Evolutionary conservation across 2,329 filamentous ascomycete genomes (phyloP).

Genomic region (Ceratocystis huliohia): DNA sequence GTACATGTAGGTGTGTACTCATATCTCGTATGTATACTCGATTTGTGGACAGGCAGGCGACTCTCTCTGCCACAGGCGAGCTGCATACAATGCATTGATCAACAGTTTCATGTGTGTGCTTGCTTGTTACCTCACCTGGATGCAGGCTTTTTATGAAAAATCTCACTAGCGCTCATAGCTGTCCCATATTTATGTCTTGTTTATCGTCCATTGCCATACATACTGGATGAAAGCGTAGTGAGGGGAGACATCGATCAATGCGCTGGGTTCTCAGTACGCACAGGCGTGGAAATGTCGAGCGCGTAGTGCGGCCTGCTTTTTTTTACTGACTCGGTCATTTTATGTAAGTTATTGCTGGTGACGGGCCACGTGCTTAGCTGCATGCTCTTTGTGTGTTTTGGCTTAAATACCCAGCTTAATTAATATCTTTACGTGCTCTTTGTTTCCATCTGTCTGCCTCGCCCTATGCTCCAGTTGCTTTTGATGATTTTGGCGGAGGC

Average conservation of each 20-base stretch:
- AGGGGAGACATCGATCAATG: too few relatives aligned
- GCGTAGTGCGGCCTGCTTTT: neutral
- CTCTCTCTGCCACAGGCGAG: neutral
- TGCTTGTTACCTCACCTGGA: neutral
- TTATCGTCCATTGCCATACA: too few relatives aligned
- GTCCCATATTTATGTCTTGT: too few relatives aligned
- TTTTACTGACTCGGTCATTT: neutral
- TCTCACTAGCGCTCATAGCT: neutral
- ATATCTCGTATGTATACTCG: neutral
- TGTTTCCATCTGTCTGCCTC: neutral
- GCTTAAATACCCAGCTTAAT: neutral
- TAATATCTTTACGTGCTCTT: neutral
- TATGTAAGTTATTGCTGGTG: neutral
- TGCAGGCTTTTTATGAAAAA: neutral
- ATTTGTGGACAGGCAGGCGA: neutral
- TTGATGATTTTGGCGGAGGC: neutral
- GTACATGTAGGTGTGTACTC: too few relatives aligned
- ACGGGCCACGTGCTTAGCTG: neutral
- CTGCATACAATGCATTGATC: slow-evolving; percentile 8
- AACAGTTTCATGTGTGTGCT: neutral
- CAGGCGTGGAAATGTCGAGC: neutral
- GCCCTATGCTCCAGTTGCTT: neutral
- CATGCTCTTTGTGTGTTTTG: too few relatives aligned
- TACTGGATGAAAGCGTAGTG: too few relatives aligned
- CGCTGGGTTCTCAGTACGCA: neutral